Conservation (phyloP, 2,329 filamentous ascomycete species). For the Ophiognomonia clavigignenti-juglandacearum region DNA sequence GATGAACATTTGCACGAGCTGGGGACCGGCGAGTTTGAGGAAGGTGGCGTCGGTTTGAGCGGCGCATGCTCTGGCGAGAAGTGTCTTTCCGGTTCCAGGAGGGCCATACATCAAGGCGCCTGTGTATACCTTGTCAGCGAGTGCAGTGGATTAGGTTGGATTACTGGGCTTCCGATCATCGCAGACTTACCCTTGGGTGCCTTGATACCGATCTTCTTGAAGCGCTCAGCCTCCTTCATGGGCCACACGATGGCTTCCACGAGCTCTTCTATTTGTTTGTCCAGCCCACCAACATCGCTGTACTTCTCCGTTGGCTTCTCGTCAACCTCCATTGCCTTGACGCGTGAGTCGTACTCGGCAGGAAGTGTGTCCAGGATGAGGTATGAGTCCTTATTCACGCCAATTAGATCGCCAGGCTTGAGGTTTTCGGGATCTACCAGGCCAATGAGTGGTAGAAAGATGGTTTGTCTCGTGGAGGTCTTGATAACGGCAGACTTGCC, state of each 20-base stretch:
- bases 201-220: constrained; percentile 99
- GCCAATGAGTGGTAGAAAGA: constrained; percentile 95
- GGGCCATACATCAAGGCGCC: constrained; percentile 98
- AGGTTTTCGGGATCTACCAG: constrained; percentile 93
- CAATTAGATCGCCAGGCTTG: constrained; percentile 93
- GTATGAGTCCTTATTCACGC: constrained; percentile 99
- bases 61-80: constrained; percentile 90
- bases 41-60: constrained; percentile 98
- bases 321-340: constrained; percentile 99
- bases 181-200: constrained; percentile 81
- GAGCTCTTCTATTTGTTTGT: constrained; percentile 98
- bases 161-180: neutral
- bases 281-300: constrained; percentile 91
- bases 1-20: constrained; percentile 99
- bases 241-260: constrained; percentile 99
- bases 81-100: constrained; percentile 84
- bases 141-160: constrained; percentile 5
- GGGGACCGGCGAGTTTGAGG: constrained; percentile 94
- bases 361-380: constrained; percentile 94
- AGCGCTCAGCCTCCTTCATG: constrained; percentile 98
- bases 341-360: constrained; percentile 96
- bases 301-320: constrained; percentile 99
- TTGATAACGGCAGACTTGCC: constrained; percentile 99
- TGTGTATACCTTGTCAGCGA: constrained; percentile 29
- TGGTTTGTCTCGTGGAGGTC: constrained; percentile 96